Base-by-base conservation (phyloP, 768 basidiomycete species). In the Arthromyces matolae region DNA sequence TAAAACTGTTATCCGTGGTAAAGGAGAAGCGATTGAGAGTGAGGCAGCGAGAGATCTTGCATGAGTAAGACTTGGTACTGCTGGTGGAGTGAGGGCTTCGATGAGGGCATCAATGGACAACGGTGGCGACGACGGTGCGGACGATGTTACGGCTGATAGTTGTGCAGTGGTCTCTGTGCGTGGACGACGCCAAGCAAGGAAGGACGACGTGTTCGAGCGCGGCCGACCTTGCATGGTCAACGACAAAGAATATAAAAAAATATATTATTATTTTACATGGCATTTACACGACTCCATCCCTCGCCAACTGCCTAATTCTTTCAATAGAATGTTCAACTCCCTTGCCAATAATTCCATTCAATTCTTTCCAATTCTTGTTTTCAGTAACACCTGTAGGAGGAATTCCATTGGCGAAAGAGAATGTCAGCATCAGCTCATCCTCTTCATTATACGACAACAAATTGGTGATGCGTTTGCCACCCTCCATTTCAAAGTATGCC, bases 31-130 rank as follows among this genome's bases (percentile, higher is more conserved):
- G 3, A 68, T 72, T 6, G 74, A 59, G 38, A 89, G 71, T 8
- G 69, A 53, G 18, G 60, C 65, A 0, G 81, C 79, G n/a, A 89
- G 71, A 25, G 76, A 59, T 12, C 84, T 79, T 7, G 87, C 86
- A 59, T 84, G 76, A 10, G 63, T 54, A 4, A 87, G 66, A 52
- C 84, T 86, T 4, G 89, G 88, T 7, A 87, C 86, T 5, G 74
- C 68, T 20, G 79, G 75, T 1, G 86, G 85, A 3, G 67, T 65
- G 25, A 79, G 65, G 6, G 69, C 67, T 23, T 69, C 60, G 28
- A 80, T 73, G 23, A 79, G 64, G 19, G 61, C 69, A 5, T 71
- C 68, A 9, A 76, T 42, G 2, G 70, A 62, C 5, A 71, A 50
- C 14, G 71, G 62, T 24, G 65, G 58, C 12, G 63, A 64, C 3